phyloP scores from a whole-genome alignment of 2,329 filamentous ascomycete genomes.

The Claviceps sp. region DNA sequence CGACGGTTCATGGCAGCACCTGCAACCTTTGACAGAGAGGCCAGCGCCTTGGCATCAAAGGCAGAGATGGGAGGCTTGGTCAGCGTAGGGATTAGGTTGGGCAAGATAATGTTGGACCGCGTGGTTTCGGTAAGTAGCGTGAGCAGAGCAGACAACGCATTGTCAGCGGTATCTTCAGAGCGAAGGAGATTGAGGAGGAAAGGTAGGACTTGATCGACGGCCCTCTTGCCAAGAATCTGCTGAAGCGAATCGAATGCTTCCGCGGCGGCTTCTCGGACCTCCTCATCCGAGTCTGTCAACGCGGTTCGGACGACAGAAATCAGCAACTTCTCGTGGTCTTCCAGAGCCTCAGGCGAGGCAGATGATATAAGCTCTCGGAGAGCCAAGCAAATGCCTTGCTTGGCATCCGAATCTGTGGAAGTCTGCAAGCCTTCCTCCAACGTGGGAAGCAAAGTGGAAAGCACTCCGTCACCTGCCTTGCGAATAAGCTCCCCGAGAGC shows the following conservation, averaged over 20 bases:
- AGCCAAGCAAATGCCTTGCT: conserved; percentile 94
- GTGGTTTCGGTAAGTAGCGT: conserved; percentile 90
- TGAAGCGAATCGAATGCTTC: conserved; percentile 95
- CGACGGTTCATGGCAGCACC: conserved; percentile 82
- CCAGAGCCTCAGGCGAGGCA: conserved; percentile 74
- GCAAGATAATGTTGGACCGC: conserved; percentile 89
- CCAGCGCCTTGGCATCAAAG: conserved; percentile 90
- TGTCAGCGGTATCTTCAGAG: conserved; percentile 74
- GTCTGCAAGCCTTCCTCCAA: conserved; percentile 82
- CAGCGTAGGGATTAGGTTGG: conserved; percentile 88
- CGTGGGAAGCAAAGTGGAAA: conserved; percentile 77
- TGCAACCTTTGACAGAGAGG: conserved; percentile 85
- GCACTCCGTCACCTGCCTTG: conserved; percentile 87
- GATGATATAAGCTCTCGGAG: conserved; percentile 86
- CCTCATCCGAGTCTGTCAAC: conserved; percentile 75
- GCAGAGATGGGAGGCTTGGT: conserved; percentile 79
- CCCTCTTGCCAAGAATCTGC: conserved; percentile 83
- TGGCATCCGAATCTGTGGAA: conserved; percentile 81
- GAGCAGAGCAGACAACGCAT: conserved; percentile 81
- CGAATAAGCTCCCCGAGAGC: conserved; percentile 92
- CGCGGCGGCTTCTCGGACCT: conserved; percentile 88
- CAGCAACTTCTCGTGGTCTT: conserved; percentile 89
- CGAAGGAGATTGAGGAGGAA: conserved; percentile 82
- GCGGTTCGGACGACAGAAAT: conserved; percentile 90
- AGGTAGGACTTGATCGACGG: conserved; percentile 89